phyloP scores from a whole-genome alignment of 202 grass and related monocot species.

The Schoenoplectus tabernaemontani region DNA sequence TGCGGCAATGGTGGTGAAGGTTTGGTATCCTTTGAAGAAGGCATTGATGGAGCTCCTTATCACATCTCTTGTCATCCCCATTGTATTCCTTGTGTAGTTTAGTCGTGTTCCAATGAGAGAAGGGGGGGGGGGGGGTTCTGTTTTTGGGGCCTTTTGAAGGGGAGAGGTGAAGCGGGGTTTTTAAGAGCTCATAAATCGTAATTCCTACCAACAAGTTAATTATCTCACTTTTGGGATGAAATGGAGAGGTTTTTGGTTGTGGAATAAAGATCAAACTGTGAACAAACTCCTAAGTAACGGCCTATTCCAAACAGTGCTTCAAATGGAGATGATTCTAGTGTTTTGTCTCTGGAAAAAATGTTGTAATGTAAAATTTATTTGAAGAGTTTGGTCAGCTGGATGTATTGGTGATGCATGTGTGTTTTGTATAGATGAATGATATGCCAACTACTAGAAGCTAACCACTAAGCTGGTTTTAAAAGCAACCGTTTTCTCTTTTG shows the following conservation, averaged over 20 bases:
- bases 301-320: background rate
- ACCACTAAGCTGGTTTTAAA: constrained; percentile 15
- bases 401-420: background rate
- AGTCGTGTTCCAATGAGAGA: background rate
- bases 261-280: background rate
- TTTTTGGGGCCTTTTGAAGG: background rate
- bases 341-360: background rate
- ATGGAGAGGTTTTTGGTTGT: background rate
- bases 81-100: constrained; percentile 14
- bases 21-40: constrained; percentile 68
- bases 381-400: constrained; percentile 20
- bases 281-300: background rate
- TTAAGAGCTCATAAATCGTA: background rate
- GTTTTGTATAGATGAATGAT: constrained; percentile 25
- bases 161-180: background rate
- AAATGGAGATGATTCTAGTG: background rate
- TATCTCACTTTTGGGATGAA: background rate
- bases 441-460: constrained; percentile 28
- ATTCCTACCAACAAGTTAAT: background rate
- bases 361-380: background rate
- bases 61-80: constrained; percentile 42
- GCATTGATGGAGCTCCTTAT: constrained; percentile 43
- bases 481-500: constrained; percentile 11
- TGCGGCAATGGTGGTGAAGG: constrained; percentile 71
- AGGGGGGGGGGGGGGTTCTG: background rate